Evolutionary conservation across 495 filamentous ascomycete genomes (phyloP).

Genomic region (Cladorrhinum samala): DNA sequence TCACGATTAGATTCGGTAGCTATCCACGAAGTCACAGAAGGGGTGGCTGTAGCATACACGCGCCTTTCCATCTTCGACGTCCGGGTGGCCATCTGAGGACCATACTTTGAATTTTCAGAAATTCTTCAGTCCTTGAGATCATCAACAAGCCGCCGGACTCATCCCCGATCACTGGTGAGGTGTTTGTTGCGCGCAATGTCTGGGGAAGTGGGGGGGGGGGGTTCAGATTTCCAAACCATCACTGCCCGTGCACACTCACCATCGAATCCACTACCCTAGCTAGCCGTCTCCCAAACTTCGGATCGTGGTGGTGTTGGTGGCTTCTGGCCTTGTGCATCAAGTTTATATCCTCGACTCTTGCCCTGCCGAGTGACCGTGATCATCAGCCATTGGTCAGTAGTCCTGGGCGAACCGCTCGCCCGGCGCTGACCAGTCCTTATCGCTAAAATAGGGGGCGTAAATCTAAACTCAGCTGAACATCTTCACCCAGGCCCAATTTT

Average conservation of each 20-base stretch:
- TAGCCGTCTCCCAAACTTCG: not conserved
- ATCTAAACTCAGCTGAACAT: not conserved
- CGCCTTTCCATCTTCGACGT: not conserved
- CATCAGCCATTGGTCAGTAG: not conserved
- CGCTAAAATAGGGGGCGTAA: not conserved
- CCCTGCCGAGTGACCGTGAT: not conserved
- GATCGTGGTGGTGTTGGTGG: not conserved
- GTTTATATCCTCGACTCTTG: not conserved
- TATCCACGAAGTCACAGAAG: not conserved
- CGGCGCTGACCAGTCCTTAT: not conserved
- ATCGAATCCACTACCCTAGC: not conserved
- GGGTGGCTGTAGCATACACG: not conserved
- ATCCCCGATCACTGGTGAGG: not conserved
- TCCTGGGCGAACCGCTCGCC: not conserved
- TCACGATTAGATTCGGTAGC: not conserved
- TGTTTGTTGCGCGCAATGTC: not conserved
- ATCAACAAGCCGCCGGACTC: no score
- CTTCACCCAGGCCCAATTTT: not conserved
- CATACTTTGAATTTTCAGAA: not conserved
- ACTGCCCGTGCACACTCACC: not conserved
- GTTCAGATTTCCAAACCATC: not conserved
- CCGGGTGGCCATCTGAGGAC: no score
- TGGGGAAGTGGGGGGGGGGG: no score
- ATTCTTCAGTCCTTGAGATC: no score
- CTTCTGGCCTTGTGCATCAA: not conserved